Base-by-base conservation (phyloP, 2,329 filamentous ascomycete genomes). In the Pezicula radicicola region DNA sequence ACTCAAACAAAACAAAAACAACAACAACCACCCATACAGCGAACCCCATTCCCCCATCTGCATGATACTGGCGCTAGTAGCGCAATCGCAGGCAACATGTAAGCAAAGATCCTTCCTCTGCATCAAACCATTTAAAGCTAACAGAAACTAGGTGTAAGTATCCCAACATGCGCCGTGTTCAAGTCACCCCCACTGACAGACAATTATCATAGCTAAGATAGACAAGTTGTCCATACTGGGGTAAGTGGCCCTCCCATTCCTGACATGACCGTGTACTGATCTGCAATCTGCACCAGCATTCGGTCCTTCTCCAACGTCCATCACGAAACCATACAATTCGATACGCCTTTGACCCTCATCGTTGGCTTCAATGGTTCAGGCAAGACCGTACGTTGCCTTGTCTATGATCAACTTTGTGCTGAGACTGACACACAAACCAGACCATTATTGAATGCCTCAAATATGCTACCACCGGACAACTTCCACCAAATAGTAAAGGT, bases 391-490 rank as follows among this genome's bases (percentile, higher is more conserved):
- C 42, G 69, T 62, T 25, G 27, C 43, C 13, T 33, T n/a, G 13
- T 36, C 3, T 15, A 18, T 41, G 19, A 6, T 33, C 6, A 28
- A 18, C 21, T 6, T 28, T 5, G 21, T 16, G n/a, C 4, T 21
- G 9, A 35, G 12, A 15, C 50, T 6, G 35, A 35, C 28, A 43
- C 16, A 39, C 10, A 40, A 27, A 25, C 33, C 51, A 81, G 75
- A 97, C 94, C 52, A 96, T 99, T 66, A 99, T 99, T 71, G 94
- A 99, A 71, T 96, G 91, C 68, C 87, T 99, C 65, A 97, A 97
- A 68, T 99, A 97, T 84, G 92, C 90, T 48, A 97, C 95, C 16
- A 97, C 92, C 7, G 95, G 94, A 51, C 89, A 95, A 64, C 81
- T 96, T 45, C 94, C 94, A 1, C 91, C 94, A 30, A 96, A 97